Evolutionary conservation across 257 asterid genomes (phyloP).

Genomic region (Catharanthus roseus): DNA sequence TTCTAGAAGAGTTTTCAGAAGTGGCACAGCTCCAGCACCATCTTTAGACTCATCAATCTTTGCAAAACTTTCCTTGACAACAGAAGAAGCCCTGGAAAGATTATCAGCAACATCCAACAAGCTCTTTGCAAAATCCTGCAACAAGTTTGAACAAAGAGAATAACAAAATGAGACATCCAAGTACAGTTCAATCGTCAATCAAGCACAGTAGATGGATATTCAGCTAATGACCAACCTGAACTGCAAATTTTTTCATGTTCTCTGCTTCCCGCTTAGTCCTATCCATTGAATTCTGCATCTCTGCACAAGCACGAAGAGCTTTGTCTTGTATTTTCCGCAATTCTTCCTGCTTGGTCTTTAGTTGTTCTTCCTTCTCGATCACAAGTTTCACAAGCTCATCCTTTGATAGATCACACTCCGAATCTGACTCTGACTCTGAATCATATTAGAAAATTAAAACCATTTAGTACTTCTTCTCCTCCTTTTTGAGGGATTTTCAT

Average conservation of each 20-base stretch:
- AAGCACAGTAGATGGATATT: not conserved
- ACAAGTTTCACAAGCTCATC: slow-evolving; percentile 72
- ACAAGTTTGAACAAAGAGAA: slow-evolving; percentile 12
- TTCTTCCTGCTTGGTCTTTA: slow-evolving; percentile 51
- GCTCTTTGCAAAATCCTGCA: slow-evolving; percentile 79
- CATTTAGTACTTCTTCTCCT: slow-evolving; percentile 36
- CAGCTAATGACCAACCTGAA: slow-evolving; percentile 46
- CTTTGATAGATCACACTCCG: slow-evolving; percentile 53
- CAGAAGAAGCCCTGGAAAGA: slow-evolving; percentile 76
- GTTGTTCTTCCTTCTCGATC: slow-evolving; percentile 56
- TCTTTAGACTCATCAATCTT: slow-evolving; percentile 63
- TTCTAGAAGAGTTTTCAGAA: slow-evolving; percentile 74
- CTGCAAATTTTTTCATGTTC: slow-evolving; percentile 72
- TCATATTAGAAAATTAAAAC: slow-evolving; percentile 40
- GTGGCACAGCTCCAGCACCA: slow-evolving; percentile 66
- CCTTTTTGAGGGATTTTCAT: slow-evolving; percentile 20
- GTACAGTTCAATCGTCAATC: not conserved
- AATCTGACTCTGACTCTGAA: slow-evolving; percentile 47
- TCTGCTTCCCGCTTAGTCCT: slow-evolving; percentile 80
- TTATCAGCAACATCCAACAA: slow-evolving; percentile 82
- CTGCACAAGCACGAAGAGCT: slow-evolving; percentile 64
- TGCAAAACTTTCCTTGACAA: slow-evolving; percentile 74
- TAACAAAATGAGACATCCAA: slow-evolving; percentile 9
- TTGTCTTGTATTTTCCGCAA: slow-evolving; percentile 59
- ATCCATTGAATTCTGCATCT: slow-evolving; percentile 75